Evolutionary conservation across 164 flowering plant genomes (phyloP).

Genomic region (Macadamia tetraphylla): DNA sequence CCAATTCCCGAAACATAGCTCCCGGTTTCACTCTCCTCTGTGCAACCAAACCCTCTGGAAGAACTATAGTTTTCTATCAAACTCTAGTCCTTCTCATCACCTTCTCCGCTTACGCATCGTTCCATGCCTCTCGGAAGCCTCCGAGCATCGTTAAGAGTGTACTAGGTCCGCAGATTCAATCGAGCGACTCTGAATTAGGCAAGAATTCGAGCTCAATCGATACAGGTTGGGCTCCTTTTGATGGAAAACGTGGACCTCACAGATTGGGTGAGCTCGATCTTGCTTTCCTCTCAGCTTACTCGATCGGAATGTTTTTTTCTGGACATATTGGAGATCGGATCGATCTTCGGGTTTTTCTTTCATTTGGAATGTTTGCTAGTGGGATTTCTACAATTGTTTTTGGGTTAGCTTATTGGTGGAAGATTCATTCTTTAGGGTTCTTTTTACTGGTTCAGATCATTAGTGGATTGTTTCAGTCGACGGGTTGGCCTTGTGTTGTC

Average conservation of each 20-base stretch:
- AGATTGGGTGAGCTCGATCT: conserved; percentile 91
- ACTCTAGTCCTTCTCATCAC: conserved; percentile 59
- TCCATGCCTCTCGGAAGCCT: conserved; percentile 95
- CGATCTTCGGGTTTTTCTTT: conserved; percentile 62
- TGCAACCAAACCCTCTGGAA: conserved; percentile 35
- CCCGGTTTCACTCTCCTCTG: conserved; percentile 39
- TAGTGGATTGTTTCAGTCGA: conserved; percentile 81
- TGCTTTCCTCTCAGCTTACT: conserved; percentile 66
- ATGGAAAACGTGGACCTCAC: conserved; percentile 60
- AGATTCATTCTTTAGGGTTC: conserved; percentile 52
- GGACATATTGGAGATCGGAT: conserved; percentile 83
- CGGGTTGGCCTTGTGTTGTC: conserved; percentile 97
- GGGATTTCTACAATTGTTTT: conserved; percentile 58
- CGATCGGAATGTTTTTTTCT: conserved; percentile 74
- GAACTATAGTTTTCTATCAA: conserved; percentile 50
- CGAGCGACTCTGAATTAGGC: background rate
- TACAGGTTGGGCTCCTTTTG: conserved; percentile 84
- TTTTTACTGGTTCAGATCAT: conserved; percentile 61
- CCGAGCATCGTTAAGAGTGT: conserved; percentile 86
- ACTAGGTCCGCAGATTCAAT: conserved; percentile 32
- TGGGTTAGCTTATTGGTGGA: conserved; percentile 70
- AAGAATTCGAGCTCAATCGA: conserved; percentile 14
- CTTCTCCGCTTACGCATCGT: conserved; percentile 84
- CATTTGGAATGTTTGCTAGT: conserved; percentile 79
- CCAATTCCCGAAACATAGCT: conserved; percentile 21